Evolutionary conservation across 2,329 filamentous ascomycete genomes (phyloP).

Genomic region (Cercospora sp.): DNA sequence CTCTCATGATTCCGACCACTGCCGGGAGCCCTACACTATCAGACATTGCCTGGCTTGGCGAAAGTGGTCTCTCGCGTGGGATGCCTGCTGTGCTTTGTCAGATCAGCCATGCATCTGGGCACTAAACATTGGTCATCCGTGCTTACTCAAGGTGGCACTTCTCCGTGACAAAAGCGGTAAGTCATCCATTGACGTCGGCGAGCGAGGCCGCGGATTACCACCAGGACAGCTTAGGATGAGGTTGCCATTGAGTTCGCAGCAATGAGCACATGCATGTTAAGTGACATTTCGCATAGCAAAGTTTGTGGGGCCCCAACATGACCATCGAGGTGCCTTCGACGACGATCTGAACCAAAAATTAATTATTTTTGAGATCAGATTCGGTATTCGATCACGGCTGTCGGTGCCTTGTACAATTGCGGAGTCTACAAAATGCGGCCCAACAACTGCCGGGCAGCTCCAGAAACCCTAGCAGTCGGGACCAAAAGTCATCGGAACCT

Average conservation of each 20-base stretch:
- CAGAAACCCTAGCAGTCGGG: neutral
- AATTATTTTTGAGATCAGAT: neutral
- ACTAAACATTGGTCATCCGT: neutral
- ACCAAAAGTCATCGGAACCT: neutral
- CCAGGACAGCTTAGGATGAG: neutral
- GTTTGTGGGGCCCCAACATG: neutral
- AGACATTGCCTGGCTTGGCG: neutral
- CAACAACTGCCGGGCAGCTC: neutral
- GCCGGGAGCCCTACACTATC: neutral
- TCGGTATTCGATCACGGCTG: neutral
- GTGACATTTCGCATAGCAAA: neutral
- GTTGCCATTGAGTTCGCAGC: neutral
- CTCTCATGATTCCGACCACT: neutral
- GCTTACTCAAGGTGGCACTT: neutral
- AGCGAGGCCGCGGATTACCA: neutral
- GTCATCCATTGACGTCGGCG: neutral
- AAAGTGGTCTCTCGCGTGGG: neutral
- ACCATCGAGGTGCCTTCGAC: neutral
- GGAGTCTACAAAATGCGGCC: neutral
- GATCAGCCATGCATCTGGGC: neutral
- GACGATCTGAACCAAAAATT: neutral
- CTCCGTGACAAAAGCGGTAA: neutral
- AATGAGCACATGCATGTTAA: neutral
- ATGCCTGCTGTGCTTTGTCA: neutral
- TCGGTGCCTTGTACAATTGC: neutral